Percentiles rank a stretch among this genome's conserved stretches.
Evolutionary conservation across 768 basidiomycete genomes (phyloP).

Genomic region (Leccinellum luteum): DNA sequence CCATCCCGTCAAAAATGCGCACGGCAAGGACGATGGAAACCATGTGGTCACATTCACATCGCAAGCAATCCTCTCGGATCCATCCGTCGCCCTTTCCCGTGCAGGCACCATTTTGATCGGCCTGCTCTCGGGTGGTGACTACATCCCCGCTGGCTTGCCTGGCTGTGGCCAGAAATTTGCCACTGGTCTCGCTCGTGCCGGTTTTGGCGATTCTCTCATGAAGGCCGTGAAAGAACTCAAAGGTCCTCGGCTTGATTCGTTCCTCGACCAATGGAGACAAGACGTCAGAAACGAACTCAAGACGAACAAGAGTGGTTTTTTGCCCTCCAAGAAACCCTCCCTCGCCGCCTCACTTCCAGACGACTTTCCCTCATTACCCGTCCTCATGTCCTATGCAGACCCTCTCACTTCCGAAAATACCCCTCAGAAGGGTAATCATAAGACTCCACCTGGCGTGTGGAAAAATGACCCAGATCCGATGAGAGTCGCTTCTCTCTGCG

Average conservation of each 20-base stretch:
- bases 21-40: slow-evolving; percentile 73
- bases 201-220: slow-evolving; percentile 71
- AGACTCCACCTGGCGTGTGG: slow-evolving; percentile 43
- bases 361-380: slow-evolving; percentile 68
- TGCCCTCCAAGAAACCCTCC: slow-evolving; percentile 62
- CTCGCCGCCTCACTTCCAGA: slow-evolving; percentile 63
- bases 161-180: slow-evolving; percentile 72
- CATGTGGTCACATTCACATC: slow-evolving; percentile 48
- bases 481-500: slow-evolving; percentile 75
- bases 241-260: slow-evolving; percentile 44
- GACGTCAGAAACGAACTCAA: slow-evolving; percentile 61
- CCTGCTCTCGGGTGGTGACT: slow-evolving; percentile 88
- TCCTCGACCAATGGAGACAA: slow-evolving; percentile 62
- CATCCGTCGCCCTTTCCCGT: slow-evolving; percentile 48
- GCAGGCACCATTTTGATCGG: slow-evolving; percentile 80
- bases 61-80: slow-evolving; percentile 40
- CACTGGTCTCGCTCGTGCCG: slow-evolving; percentile 75
- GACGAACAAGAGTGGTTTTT: slow-evolving; percentile 61
- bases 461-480: slow-evolving; percentile 62
- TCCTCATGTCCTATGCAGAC: slow-evolving; percentile 73
- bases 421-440: slow-evolving; percentile 30
- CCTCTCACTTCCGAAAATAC: slow-evolving; percentile 73
- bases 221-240: slow-evolving; percentile 52
- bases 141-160: slow-evolving; percentile 66
- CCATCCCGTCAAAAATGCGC: slow-evolving; percentile 59